Percentiles rank a stretch among this genome's conserved stretches.
Evolutionary conservation across 805 yeast species (phyloP).

Genomic region (Candida sakaeoensis): DNA sequence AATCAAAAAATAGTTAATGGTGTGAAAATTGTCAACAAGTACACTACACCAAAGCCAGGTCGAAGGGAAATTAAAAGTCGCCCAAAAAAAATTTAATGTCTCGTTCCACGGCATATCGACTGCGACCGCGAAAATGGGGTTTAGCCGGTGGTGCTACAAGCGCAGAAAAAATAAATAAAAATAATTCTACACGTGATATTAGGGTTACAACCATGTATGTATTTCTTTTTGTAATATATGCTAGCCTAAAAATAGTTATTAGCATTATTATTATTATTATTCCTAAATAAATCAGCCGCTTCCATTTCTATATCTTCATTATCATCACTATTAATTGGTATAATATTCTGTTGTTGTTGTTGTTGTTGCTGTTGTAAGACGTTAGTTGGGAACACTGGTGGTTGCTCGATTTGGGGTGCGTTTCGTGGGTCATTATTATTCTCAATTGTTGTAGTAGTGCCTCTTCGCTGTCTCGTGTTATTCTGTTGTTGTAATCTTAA

Average conservation of each 20-base stretch:
- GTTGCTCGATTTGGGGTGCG: conserved; percentile 41
- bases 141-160: too few relatives aligned
- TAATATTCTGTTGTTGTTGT: conserved; percentile 10
- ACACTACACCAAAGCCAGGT: neutral
- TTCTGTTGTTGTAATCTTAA: conserved; percentile 4
- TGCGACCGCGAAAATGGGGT: too few relatives aligned
- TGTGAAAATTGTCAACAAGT: neutral
- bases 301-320: conserved; percentile 34
- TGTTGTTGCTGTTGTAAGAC: conserved; percentile 8
- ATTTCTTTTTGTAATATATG: too few relatives aligned
- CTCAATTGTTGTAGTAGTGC: too few relatives aligned
- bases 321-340: conserved; percentile 19
- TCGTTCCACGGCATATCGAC: neutral
- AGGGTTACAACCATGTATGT: conserved; percentile 1
- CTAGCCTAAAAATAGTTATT: neutral
- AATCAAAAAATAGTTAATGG: neutral
- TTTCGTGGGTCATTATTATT: conserved; percentile 19
- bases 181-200: neutral
- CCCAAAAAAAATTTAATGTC: neutral
- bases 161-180: too few relatives aligned
- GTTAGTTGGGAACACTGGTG: conserved; percentile 34
- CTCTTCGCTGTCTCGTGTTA: conserved; percentile 8
- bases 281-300: conserved; percentile 21
- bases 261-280: conserved; percentile 5
- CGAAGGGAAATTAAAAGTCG: neutral